phyloP scores from a whole-genome alignment of 306 rosid species.

The barrel medic (Medicago truncatula) region MtrunA17r5.0-ANR NC_053047.1:39236001-39236500 shows the following conservation, averaged over 20 bases:
- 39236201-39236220: slow-evolving; percentile 88
- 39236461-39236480: slow-evolving; percentile 63
- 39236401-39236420: slow-evolving; percentile 71
- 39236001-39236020: slow-evolving; percentile 74
- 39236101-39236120: slow-evolving; percentile 87
- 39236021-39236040: slow-evolving; percentile 82
- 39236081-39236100: slow-evolving; percentile 89
- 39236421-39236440: slow-evolving; percentile 70
- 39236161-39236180: slow-evolving; percentile 57
- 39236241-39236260: slow-evolving; percentile 79
- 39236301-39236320: slow-evolving; percentile 80
- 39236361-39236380: slow-evolving; percentile 67
- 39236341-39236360: slow-evolving; percentile 59
- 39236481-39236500: slow-evolving; percentile 74
- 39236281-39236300: slow-evolving; percentile 89
- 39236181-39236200: slow-evolving; percentile 69
- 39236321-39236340: slow-evolving; percentile 67
- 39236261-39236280: slow-evolving; percentile 85
- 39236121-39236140: slow-evolving; percentile 94
- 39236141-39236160: slow-evolving; percentile 92
- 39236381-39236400: slow-evolving; percentile 87
- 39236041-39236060: slow-evolving; percentile 87
- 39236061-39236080: slow-evolving; percentile 88
- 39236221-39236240: slow-evolving; percentile 83
- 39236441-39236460: slow-evolving; percentile 78